Base-by-base conservation (phyloP, 192 early-diverging fungal genomes). In the Pilaira anomala region DNA sequence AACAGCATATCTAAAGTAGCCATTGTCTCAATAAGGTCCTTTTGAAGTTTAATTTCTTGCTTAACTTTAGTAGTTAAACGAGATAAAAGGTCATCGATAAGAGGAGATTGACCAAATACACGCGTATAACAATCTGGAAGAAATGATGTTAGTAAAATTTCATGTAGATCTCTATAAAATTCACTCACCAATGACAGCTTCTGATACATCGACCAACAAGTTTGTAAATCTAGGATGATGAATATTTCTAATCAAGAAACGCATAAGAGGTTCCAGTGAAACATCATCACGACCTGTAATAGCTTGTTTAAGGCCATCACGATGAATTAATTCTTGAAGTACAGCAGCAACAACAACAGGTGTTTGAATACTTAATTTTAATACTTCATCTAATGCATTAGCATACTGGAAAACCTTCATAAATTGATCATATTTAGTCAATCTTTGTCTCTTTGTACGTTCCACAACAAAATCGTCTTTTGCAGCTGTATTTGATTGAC, bases 321-420 rank as follows among this genome's bases (percentile, higher is more conserved):
- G 88, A 62, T 94, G 87, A 44, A 94, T 80, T 26, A 98, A 80
- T 74, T 98, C 96, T 67, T 96, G 90, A 51, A 97, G 71, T 67
- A 98, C 61, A 59, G 88, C 83, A 21, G 91, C 83, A 1, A 91
- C 82, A 1, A 91, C 80, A 46, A 88, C 58, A 0, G 83, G 77
- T 3, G 76, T 63, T 11, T 63, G 53, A 28, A 66, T 80, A 68
- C 83, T 87, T 40, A 80, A 84, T 30, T 81, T 76, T 62, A 98
- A 65, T 48, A 87, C 87, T 8, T 88, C 85, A 74, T 98, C 94
- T 22, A 98, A 75, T 13, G 96, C 96, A 42, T 93, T 90, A 16
- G 81, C 82, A 66, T 94, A 96, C 64, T 93, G 82, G 77, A 97
- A 98, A 41, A 73, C 79, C 60, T 87, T 90, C 71, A 98, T 72